Base-by-base conservation (phyloP, 768 basidiomycete genomes). In the Panaeolus cyanescens region DNA sequence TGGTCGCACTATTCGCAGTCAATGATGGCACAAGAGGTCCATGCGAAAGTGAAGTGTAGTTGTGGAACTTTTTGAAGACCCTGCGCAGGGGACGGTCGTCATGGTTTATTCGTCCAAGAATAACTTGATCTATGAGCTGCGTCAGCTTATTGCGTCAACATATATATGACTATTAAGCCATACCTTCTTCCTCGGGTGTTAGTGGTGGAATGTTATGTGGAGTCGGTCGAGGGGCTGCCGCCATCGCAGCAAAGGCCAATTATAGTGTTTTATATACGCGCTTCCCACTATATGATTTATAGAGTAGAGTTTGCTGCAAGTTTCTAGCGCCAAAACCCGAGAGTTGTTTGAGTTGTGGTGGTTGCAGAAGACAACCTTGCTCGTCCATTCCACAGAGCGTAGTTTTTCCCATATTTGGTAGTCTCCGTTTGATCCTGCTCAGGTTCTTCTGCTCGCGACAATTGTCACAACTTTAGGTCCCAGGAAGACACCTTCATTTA, bases 51-150 rank as follows among this genome's bases (percentile, higher is more conserved):
- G 85, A 79, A 17, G 86, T 81, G 65, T 92, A 93, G 62, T 77
- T 82, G 77, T 91, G 89, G 70, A 93, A 93, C 71, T 89, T 91
- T 77, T 91, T 92, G 60, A 92, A 85, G 32, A 93, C 84, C 42
- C 91, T 86, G 34, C 88, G 85, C 28, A 95, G 79, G 22, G 87
- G 85, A 13, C 90, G 85, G 74, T 94, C 92, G 66, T 94, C 92
- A 69, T 93, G 90, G 19, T 86, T 88, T 64, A 94, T 92, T 56
- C 93, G 85, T 1, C 89, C 83, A 68, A 90, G 86, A 54, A 93
- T 92, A 66, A 94, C 87, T 58, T 85, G 83, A 75, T 95, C 93
- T 94, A 65, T 59, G 59, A 58, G 58, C 62, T 59, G 68, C 70
- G 70, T 77, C 63, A 76, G 72, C 60, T 59, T 60, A 53, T 60